A percentile compares a stretch with the other conserved stretches of the same genome.
These are phyloP conservation scores for Porogramme epimiltina DNA, from an alignment of 1,284 basidiomycete genomes.

Conservation along the genomic window DNA sequence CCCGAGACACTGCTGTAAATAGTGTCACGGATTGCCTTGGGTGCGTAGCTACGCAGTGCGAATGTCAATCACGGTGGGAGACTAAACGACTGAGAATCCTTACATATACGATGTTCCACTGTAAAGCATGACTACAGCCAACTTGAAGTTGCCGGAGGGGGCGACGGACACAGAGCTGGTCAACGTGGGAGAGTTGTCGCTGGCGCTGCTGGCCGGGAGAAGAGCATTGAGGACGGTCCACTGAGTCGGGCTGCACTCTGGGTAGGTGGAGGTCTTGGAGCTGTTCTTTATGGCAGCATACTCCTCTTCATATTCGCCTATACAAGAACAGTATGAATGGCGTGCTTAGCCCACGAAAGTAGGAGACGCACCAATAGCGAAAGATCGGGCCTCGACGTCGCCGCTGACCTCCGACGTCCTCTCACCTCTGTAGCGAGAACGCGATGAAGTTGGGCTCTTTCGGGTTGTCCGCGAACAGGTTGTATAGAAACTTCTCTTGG, in stretches of 20 bases:
- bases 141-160: conserved; percentile 64
- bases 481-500: conserved; percentile 73
- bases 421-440: conserved; percentile 70
- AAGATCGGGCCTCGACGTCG: conserved; percentile 63
- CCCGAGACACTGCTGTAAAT: conserved; percentile 67
- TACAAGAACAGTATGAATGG: not conserved
- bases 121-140: conserved; percentile 72
- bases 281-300: conserved; percentile 59
- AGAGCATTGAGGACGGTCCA: conserved; percentile 79
- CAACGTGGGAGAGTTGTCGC: conserved; percentile 50
- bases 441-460: conserved; percentile 77
- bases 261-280: conserved; percentile 69
- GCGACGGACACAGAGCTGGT: conserved; percentile 56
- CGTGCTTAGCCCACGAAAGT: no score
- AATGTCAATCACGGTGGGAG: no score
- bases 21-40: conserved; percentile 58
- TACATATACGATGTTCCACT: conserved; percentile 80
- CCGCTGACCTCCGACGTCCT: conserved; percentile 49
- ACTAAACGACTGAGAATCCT: conserved; percentile 29
- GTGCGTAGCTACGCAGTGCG: conserved; percentile 56
- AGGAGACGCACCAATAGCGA: conserved; percentile 63
- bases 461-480: conserved; percentile 69
- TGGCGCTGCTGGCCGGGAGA: conserved; percentile 52
- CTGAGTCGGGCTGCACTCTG: conserved; percentile 55
- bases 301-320: conserved; percentile 65